Evolutionary conservation across 768 basidiomycete species (phyloP).

Genomic region (Nidularia pulvinata): DNA sequence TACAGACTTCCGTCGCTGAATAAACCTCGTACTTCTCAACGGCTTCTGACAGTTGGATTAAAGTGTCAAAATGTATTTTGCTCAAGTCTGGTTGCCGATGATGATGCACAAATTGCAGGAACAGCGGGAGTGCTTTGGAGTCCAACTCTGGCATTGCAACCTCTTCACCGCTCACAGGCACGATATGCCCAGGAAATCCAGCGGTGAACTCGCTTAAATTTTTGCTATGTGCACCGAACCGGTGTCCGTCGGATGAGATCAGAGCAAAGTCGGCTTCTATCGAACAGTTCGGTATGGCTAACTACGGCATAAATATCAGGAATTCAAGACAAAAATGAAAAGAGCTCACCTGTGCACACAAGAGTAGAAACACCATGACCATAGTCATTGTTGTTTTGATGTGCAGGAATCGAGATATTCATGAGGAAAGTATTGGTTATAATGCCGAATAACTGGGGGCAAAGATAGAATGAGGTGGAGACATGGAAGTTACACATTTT

Average conservation of each 20-base stretch:
- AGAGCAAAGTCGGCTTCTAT: conserved; percentile 7
- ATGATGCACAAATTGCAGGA: neutral
- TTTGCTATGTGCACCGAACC: neutral
- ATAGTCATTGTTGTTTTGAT: too few relatives aligned
- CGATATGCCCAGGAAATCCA: neutral
- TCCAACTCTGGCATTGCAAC: neutral
- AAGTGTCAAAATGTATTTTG: conserved; percentile 1
- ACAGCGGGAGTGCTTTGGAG: neutral
- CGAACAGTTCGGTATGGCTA: too few relatives aligned
- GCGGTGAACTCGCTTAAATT: neutral
- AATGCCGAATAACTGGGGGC: too few relatives aligned
- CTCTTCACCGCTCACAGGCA: neutral
- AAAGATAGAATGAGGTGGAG: too few relatives aligned
- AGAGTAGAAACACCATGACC: too few relatives aligned
- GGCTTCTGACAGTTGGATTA: conserved; percentile 10
- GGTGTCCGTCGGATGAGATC: neutral
- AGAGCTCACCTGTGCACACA: too few relatives aligned
- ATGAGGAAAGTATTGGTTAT: too few relatives aligned
- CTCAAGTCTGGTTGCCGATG: neutral
- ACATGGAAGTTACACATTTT: too few relatives aligned
- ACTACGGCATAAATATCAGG: too few relatives aligned
- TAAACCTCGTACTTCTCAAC: conserved; percentile 16
- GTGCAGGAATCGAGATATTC: too few relatives aligned
- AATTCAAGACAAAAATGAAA: too few relatives aligned
- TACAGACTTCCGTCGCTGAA: conserved; percentile 14